Base-by-base conservation (phyloP, 1,284 basidiomycete genomes). In the Tetrapyrgos nigripes region DNA sequence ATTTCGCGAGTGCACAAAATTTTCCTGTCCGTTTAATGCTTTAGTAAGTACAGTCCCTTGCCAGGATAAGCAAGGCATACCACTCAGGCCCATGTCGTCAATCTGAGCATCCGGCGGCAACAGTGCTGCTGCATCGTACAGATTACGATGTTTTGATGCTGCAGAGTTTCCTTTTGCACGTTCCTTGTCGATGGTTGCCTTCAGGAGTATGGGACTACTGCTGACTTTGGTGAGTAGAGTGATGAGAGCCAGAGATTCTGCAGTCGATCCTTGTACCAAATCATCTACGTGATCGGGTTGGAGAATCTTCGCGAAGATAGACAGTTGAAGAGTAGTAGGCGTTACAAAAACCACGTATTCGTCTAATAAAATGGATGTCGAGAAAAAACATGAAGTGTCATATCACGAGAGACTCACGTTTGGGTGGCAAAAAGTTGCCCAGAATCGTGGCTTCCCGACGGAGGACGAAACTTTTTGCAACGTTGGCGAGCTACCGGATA, bases 321-420 rank as follows among this genome's bases (percentile, higher is more conserved):
- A 81, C 2, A 93, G 76, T 69, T 99, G 97, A 21, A 97, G 77
- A 21, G 76, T 60, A 0, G 94, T 94, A 0, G 96, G 95, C 2
- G 88, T 89, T 26, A 97, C 82, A 70, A 97, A 98, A 5, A 98
- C 88, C 11, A 96, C 91, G 69, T 96, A 97, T 86, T 98, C 96
- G 68, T 92, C 95, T 97, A 64, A 5, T 26, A 23, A 29, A 37
- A 6, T 37, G n/a, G 46, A 53, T 9, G 27, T 55, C 4, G 21
- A 21, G 17, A 54, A 27, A 31, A 43, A 52, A 8, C 43, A 44
- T 17, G 23, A 1, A 26, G 10, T 24, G 45, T 29, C 40, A 33
- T 17, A 29, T 48, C 29, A 62, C 49, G 29, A 60, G 47, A 9
- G 29, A 76, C 88, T 66, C 66, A 94, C 94, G 81, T 78, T 97